These are phyloP conservation scores for Quercus alba DNA, from an alignment of 306 rosid genomes.

Conservation along the genomic window DNA sequence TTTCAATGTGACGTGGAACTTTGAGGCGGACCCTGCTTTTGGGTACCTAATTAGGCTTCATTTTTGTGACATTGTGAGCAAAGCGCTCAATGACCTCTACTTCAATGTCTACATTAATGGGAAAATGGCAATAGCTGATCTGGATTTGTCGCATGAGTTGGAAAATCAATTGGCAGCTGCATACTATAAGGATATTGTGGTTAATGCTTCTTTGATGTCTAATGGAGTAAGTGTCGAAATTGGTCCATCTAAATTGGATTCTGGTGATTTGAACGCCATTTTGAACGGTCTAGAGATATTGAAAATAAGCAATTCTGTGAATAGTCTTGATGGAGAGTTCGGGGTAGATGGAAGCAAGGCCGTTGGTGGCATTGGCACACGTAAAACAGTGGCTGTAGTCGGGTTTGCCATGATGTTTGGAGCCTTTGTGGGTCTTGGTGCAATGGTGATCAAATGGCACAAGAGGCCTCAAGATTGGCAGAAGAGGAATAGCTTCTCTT, in stretches of 20 bases:
- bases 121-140: constrained; percentile 31
- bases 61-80: constrained; percentile 58
- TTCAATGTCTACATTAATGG: constrained; percentile 48
- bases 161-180: constrained; percentile 32
- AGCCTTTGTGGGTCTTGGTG: constrained; percentile 56
- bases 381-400: constrained; percentile 47
- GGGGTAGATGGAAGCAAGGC: constrained; percentile 42
- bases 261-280: constrained; percentile 32
- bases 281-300: constrained; percentile 54
- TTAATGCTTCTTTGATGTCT: constrained; percentile 45
- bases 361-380: constrained; percentile 2
- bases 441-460: constrained; percentile 68
- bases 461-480: constrained; percentile 70
- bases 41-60: constrained; percentile 48
- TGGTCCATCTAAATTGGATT: constrained; percentile 28
- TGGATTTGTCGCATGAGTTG: constrained; percentile 37
- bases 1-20: constrained; percentile 55
- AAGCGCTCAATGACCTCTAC: constrained; percentile 39
- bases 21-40: constrained; percentile 42
- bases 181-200: constrained; percentile 54
- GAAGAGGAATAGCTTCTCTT: constrained; percentile 60
- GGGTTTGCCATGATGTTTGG: constrained; percentile 70
- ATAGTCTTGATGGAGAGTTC: constrained; percentile 59
- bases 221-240: constrained; percentile 41
- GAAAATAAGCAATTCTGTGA: constrained; percentile 52